These are phyloP conservation scores for Metschnikowia rubicola DNA, from an alignment of 805 yeast genomes.

Conservation along the genomic window DNA sequence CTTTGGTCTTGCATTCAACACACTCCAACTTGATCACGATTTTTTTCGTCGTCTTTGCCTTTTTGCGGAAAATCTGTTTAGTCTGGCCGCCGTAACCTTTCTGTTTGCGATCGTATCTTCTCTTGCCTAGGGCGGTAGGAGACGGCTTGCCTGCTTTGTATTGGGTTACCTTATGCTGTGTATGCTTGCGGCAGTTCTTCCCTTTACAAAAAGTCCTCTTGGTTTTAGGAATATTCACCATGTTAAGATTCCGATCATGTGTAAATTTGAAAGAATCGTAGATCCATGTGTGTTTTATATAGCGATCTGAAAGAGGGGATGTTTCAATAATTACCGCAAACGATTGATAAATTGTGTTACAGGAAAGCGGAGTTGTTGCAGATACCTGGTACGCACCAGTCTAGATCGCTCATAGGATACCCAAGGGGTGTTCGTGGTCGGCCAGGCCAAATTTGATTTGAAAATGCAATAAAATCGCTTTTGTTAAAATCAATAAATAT, in stretches of 20 bases:
- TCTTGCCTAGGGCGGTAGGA: slow-evolving; percentile 99
- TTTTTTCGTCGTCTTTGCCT: slow-evolving; percentile 99
- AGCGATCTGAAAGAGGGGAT: too few species aligned
- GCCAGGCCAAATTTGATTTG: too few species aligned
- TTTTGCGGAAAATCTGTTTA: slow-evolving; percentile 99
- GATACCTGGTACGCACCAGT: too few species aligned
- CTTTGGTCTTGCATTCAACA: slow-evolving; percentile 97
- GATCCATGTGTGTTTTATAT: too few species aligned
- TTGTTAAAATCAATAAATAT: too few species aligned
- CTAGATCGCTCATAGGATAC: too few species aligned
- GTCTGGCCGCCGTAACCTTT: slow-evolving; percentile 99
- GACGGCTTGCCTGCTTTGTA: slow-evolving; percentile 99
- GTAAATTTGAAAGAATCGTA: too few species aligned
- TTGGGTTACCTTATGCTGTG: slow-evolving; percentile 99
- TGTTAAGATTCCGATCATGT: neutral
- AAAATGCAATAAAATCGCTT: too few species aligned
- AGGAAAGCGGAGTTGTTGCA: too few species aligned
- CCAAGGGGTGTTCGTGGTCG: too few species aligned
- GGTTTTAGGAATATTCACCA: slow-evolving; percentile 99
- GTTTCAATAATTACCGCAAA: too few species aligned
- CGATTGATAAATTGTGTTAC: too few species aligned
- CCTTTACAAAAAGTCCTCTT: slow-evolving; percentile 99
- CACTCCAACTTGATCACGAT: slow-evolving; percentile 99
- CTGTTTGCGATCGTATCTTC: slow-evolving; percentile 99
- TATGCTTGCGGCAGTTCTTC: slow-evolving; percentile 98